Conservation (phyloP, 2,329 filamentous ascomycete species). For the Boeremia lycopersici region DNA sequence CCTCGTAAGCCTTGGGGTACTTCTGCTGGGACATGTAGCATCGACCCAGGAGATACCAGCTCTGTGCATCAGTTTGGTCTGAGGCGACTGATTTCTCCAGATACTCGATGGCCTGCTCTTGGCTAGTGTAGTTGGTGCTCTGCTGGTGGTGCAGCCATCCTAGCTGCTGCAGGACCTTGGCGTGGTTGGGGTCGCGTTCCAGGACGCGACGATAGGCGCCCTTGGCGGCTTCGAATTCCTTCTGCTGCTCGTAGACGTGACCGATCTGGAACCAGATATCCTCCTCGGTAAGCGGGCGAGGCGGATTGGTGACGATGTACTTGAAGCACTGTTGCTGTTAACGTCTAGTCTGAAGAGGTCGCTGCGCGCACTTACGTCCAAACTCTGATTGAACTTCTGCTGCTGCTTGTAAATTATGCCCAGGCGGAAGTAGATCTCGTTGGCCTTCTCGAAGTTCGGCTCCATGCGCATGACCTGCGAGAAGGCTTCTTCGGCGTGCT, state of each 20-base stretch:
- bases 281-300: constrained; percentile 90
- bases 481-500: constrained; percentile 97
- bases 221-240: constrained; percentile 97
- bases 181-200: constrained; percentile 92
- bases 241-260: constrained; percentile 97
- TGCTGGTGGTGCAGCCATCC: constrained; percentile 98
- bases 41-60: constrained; percentile 95
- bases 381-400: constrained; percentile 87
- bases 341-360: neutral
- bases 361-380: constrained; percentile 69
- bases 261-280: constrained; percentile 99
- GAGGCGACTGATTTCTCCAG: constrained; percentile 92
- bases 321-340: constrained; percentile 80
- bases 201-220: constrained; percentile 89
- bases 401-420: constrained; percentile 99
- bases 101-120: constrained; percentile 96
- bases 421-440: constrained; percentile 97
- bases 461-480: constrained; percentile 99
- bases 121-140: constrained; percentile 86
- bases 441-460: constrained; percentile 96
- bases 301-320: constrained; percentile 93
- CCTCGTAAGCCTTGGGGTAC: constrained; percentile 97
- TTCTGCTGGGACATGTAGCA: constrained; percentile 99
- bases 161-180: constrained; percentile 96
- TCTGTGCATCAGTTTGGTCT: constrained; percentile 96